Percentiles rank a stretch among this genome's conserved stretches.
Evolutionary conservation across 1,139 yeast species (phyloP).

Genomic region (Blastobotrys raffinosifermentans): DNA sequence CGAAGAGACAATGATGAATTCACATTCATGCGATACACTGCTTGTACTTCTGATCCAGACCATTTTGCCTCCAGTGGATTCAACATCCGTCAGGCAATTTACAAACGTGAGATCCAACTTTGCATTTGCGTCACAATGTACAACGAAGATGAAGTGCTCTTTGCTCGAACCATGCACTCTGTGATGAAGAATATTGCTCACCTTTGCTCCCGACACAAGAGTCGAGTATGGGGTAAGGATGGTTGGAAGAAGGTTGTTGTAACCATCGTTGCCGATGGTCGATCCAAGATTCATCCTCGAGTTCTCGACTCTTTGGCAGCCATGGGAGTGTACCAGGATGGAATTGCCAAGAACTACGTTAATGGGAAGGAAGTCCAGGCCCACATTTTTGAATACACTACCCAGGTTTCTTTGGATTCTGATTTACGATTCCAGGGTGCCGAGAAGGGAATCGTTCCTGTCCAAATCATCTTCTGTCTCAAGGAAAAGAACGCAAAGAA

Average conservation of each 20-base stretch:
- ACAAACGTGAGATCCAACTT: slow-evolving; percentile 82
- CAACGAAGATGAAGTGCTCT: slow-evolving; percentile 82
- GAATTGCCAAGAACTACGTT: slow-evolving; percentile 88
- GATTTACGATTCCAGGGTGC: slow-evolving; percentile 75
- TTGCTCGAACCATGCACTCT: slow-evolving; percentile 89
- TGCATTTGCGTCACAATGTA: slow-evolving; percentile 93
- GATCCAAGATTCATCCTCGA: slow-evolving; percentile 76
- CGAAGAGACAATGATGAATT: slow-evolving; percentile 87
- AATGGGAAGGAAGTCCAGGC: slow-evolving; percentile 87
- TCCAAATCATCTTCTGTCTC: slow-evolving; percentile 82
- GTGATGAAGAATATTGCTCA: slow-evolving; percentile 90
- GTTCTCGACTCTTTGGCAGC: slow-evolving; percentile 84
- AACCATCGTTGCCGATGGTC: slow-evolving; percentile 85
- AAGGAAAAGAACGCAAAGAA: slow-evolving; percentile 86
- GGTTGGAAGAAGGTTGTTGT: slow-evolving; percentile 96
- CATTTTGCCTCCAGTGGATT: slow-evolving; percentile 76
- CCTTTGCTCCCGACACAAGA: slow-evolving; percentile 69
- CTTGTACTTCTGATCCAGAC: slow-evolving; percentile 87
- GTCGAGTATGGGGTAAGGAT: slow-evolving; percentile 89
- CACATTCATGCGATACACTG: slow-evolving; percentile 90
- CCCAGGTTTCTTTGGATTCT: slow-evolving; percentile 81
- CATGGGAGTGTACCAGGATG: slow-evolving; percentile 93
- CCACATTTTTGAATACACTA: slow-evolving; percentile 89
- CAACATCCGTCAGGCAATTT: slow-evolving; percentile 74
- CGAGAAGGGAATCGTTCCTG: slow-evolving; percentile 84